Conservation (phyloP, 257 asterid species). For the Schizonepeta tenuifolia region DNA sequence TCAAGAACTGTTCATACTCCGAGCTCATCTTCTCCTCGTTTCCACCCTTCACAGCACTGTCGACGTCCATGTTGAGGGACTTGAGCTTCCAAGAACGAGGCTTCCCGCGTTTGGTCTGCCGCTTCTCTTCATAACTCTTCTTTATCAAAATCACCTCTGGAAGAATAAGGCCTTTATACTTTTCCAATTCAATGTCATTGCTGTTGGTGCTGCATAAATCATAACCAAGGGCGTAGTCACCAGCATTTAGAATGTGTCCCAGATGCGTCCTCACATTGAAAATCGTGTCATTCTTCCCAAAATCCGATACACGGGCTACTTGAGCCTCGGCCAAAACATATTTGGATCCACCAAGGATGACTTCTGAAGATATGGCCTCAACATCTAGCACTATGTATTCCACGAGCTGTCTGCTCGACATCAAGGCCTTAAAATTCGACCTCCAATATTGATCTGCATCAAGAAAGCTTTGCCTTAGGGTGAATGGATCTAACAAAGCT, state of each 20-base stretch:
- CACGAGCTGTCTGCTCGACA: conserved; percentile 56
- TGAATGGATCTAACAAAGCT: conserved; percentile 51
- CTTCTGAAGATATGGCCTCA: conserved; percentile 45
- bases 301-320: conserved; percentile 61
- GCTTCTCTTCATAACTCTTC: conserved; percentile 56
- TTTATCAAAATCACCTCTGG: conserved; percentile 52
- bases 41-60: conserved; percentile 38
- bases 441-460: conserved; percentile 58
- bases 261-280: conserved; percentile 53
- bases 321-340: conserved; percentile 51
- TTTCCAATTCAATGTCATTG: conserved; percentile 54
- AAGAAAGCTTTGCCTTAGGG: conserved; percentile 48
- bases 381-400: conserved; percentile 55
- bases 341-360: conserved; percentile 41
- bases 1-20: conserved; percentile 60
- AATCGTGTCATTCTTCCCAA: conserved; percentile 50
- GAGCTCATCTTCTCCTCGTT: conserved; percentile 48
- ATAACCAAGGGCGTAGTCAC: conserved; percentile 61
- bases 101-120: conserved; percentile 44
- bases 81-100: conserved; percentile 56
- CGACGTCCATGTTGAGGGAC: conserved; percentile 59
- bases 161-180: conserved; percentile 42
- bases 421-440: conserved; percentile 50
- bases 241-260: conserved; percentile 53
- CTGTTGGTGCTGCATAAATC: conserved; percentile 51